A percentile compares a stretch with the other conserved stretches of the same genome.
phyloP scores from a whole-genome alignment of 345 rosid species.

The Microthlaspi erraticum region DNA sequence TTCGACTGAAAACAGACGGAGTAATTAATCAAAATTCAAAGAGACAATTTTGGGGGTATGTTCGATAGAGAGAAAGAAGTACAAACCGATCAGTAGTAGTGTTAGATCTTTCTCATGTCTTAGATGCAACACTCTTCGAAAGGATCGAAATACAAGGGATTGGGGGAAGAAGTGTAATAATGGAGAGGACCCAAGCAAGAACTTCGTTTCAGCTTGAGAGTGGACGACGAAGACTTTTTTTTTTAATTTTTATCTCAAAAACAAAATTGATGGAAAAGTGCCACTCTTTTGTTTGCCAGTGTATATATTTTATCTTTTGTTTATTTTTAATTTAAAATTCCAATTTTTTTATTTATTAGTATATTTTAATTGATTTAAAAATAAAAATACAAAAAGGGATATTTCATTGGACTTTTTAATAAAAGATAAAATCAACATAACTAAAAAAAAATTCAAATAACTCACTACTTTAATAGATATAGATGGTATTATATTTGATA shows the following conservation, averaged over 20 bases:
- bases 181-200: slow-evolving; percentile 31
- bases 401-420: not conserved
- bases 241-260: not conserved
- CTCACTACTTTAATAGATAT: too few species aligned
- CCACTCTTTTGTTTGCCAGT: slow-evolving; percentile 35
- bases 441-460: not conserved
- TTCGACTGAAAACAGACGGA: slow-evolving; percentile 3
- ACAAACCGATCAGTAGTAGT: slow-evolving; percentile 38
- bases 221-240: slow-evolving; percentile 44
- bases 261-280: slow-evolving; percentile 10
- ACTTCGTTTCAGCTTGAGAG: slow-evolving; percentile 33
- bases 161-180: slow-evolving; percentile 25
- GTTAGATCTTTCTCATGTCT: slow-evolving; percentile 29
- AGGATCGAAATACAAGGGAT: slow-evolving; percentile 9
- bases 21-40: not conserved
- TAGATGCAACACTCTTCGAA: too few species aligned
- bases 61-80: slow-evolving; percentile 3
- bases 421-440: not conserved
- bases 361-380: not conserved
- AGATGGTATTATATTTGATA: too few species aligned
- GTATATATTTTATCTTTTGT: not conserved
- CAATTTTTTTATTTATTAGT: not conserved
- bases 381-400: not conserved
- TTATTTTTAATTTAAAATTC: not conserved
- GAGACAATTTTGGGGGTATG: slow-evolving; percentile 4